Base-by-base conservation (phyloP, 257 asterid species). In the Rauvolfia tetraphylla region DNA sequence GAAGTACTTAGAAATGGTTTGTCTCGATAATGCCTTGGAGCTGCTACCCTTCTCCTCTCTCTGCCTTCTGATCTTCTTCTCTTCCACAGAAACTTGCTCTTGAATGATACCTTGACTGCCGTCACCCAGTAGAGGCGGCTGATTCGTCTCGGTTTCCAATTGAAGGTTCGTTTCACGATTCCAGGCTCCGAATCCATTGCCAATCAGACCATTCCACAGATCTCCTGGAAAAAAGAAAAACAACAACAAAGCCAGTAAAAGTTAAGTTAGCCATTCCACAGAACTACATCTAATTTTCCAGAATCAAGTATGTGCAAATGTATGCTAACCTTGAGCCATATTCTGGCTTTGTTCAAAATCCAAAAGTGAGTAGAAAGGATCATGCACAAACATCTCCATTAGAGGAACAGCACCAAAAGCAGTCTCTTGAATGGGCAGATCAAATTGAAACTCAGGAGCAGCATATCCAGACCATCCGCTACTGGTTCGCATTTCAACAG, bases 1-100 rank as follows among this genome's bases (percentile, higher is more conserved):
- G 71, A 92, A 95, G 38, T 89, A 92, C 57, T 87, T 79, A 0
- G 97, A 85, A 23, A 95, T 83, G 0, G 67, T 78, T 58, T 88
- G 74, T 25, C 90, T 83, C 0, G 96, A 74, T 76, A 95, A 63
- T 25, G 39, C 81, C 63, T 80, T 87, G 0, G 85, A 74, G 41
- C 74, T 79, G 0, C 59, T 29, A 2, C 22, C 9, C 75, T 42
- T 71, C 49, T 79, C 84, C 34, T 66, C 83, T 69, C 79, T 79
- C 18, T 48, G 6, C 74, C 78, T 29, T 51, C 78, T 57, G 0
- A 7, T 29, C 27, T 51, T 20, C 78, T 80, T 56, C 66, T 73
- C 81, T n/a, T 61, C 59, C 48, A 46, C 75, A 39, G 3, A 0
- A 15, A 67, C 27, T 42, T 66, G 77, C 54, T 78, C 81, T 22